Conservation (phyloP, 1,284 basidiomycete genomes). For the Ustilago bromivora region DNA sequence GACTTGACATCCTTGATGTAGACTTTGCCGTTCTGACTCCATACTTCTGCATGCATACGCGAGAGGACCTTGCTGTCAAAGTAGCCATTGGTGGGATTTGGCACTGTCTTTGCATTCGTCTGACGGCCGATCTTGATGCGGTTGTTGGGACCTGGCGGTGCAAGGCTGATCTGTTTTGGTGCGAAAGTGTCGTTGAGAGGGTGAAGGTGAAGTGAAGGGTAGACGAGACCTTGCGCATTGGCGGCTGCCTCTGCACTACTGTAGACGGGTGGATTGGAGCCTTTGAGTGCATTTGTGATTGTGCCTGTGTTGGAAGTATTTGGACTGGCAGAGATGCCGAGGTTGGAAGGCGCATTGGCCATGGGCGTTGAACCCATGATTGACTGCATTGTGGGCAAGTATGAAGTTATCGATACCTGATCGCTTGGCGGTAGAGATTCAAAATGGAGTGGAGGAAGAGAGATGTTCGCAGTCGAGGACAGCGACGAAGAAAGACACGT, state of each 20-base stretch:
- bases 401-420: neutral
- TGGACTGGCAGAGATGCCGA: slow-evolving; percentile 43
- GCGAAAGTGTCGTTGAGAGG: slow-evolving; percentile 96
- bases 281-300: slow-evolving; percentile 30
- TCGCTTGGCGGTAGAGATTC: neutral
- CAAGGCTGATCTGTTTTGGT: slow-evolving; percentile 92
- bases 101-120: slow-evolving; percentile 95
- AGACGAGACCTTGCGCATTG: slow-evolving; percentile 58
- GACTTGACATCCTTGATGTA: slow-evolving; percentile 99
- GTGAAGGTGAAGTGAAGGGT: slow-evolving; percentile 75
- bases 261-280: slow-evolving; percentile 16
- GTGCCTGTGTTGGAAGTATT: slow-evolving; percentile 10
- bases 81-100: slow-evolving; percentile 93
- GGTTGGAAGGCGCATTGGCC: slow-evolving; percentile 54
- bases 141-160: slow-evolving; percentile 72
- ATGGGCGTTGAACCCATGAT: slow-evolving; percentile 52
- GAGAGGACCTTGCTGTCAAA: slow-evolving; percentile 98
- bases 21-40: slow-evolving; percentile 86
- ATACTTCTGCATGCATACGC: slow-evolving; percentile 96
- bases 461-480: neutral
- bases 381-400: slow-evolving; percentile 40
- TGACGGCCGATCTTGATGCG: slow-evolving; percentile 95
- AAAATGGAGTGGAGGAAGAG: neutral
- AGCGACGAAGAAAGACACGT: neutral
- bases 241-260: slow-evolving; percentile 41